phyloP scores from a whole-genome alignment of 352 stramenopile genomes.

The Phytophthora constricta region DNA sequence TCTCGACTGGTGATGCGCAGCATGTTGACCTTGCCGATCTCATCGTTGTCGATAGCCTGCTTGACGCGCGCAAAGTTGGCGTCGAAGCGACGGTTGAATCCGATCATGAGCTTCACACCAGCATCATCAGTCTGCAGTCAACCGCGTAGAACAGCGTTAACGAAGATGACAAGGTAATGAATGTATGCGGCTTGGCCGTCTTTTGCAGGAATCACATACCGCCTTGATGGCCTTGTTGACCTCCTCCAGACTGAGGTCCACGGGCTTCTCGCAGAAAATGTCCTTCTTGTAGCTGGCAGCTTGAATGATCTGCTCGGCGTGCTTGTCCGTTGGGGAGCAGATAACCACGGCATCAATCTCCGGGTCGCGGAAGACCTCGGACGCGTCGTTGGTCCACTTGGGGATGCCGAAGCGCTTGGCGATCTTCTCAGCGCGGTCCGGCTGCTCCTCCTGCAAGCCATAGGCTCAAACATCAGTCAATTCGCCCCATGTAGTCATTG shows the following conservation, averaged over 20 bases:
- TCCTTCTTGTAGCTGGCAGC: conserved; percentile 93
- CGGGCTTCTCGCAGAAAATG: conserved; percentile 97
- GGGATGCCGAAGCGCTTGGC: conserved; percentile 57
- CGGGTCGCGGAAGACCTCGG: conserved; percentile 93
- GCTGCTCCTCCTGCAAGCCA: conserved; percentile 25
- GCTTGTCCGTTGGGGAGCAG: conserved; percentile 93
- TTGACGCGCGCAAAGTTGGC: conserved; percentile 93
- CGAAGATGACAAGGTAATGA: background rate
- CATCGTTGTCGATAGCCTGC: conserved; percentile 77
- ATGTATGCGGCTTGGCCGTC: too few relatives aligned
- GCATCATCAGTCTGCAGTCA: conserved; percentile 34
- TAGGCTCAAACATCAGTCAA: conserved; percentile 2
- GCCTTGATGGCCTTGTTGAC: conserved; percentile 65
- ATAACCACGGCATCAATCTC: conserved; percentile 97
- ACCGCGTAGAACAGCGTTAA: background rate
- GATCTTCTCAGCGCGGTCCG: conserved; percentile 39
- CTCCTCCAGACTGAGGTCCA: conserved; percentile 90
- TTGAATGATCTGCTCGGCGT: conserved; percentile 96
- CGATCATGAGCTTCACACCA: conserved; percentile 96
- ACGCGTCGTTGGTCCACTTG: conserved; percentile 73
- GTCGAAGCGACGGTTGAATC: conserved; percentile 94
- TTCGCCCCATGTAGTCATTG: background rate
- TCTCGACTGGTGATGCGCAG: conserved; percentile 76
- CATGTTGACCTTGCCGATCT: conserved; percentile 92
- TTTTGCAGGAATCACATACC: too few relatives aligned